Conservation (phyloP, 441 rosid genomes). For the Jatropha multifida region DNA sequence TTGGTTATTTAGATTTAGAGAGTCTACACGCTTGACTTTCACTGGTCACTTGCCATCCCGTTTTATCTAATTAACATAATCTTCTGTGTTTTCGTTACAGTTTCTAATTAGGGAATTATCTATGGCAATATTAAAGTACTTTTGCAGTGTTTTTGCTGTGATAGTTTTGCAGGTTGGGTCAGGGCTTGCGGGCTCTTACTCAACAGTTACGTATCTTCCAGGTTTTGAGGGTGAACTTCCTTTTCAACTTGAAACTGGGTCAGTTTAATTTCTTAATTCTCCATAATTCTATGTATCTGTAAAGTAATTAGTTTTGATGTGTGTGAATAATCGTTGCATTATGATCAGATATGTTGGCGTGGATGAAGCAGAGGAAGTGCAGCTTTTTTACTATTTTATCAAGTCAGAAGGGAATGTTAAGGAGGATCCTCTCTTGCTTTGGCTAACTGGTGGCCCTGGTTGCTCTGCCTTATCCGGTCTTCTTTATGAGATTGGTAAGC, state of each 20-base stretch:
- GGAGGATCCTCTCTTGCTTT: slow-evolving; percentile 35
- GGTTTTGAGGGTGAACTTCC: slow-evolving; percentile 29
- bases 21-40: too few species aligned
- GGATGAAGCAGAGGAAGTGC: slow-evolving; percentile 29
- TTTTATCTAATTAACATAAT: neutral
- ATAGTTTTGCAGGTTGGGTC: slow-evolving; percentile 6
- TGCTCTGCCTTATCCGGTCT: slow-evolving; percentile 30
- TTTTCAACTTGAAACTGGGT: slow-evolving; percentile 28
- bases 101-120: too few species aligned
- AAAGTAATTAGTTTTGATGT: neutral
- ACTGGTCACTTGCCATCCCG: too few species aligned
- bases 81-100: too few species aligned
- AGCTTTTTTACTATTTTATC: slow-evolving; percentile 34
- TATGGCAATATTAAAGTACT: neutral
- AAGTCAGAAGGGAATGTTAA: slow-evolving; percentile 30
- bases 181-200: neutral
- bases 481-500: slow-evolving; percentile 23
- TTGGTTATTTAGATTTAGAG: too few species aligned
- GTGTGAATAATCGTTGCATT: neutral
- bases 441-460: slow-evolving; percentile 33
- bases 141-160: neutral
- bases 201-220: slow-evolving; percentile 24
- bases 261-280: neutral
- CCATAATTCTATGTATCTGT: neutral
- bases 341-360: slow-evolving; percentile 31